Base-by-base conservation (phyloP, 139 green algal species). In the Chlamydomonas eustigma region DNA sequence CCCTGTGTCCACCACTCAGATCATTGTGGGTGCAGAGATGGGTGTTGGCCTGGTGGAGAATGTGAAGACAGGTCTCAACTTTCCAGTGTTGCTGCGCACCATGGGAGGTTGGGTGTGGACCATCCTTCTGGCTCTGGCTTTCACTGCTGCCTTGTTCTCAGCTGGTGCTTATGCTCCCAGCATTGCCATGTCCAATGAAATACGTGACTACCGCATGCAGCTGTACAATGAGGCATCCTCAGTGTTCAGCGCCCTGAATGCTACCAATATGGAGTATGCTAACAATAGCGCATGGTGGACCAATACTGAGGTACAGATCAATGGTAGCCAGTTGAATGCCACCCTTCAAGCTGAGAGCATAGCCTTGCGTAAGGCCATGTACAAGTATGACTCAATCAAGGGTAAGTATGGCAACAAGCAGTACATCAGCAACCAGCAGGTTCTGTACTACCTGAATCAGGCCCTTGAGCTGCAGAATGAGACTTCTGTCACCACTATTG, bases 91-190 rank as follows among this genome's bases (percentile, higher is more conserved):
- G 3, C 37, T 12, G 31, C 78, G 80, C 51, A 80, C 75, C 25
- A 30, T 77, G 4, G 2, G 63, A 3, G 81, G 68, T 1, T 87
- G 81, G 81, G 66, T 87, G 24, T 70, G 77, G n/a, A 82, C 81
- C 33, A 58, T 84, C 18, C 32, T 83, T 18, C 22, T 82, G 2
- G 39, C 75, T 5, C 32, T 67, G 5, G 39, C 44, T 6, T 68
- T 76, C 39, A 69, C 44, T 30, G 71, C 39, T 18, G 44, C 44
- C 28, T 50, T 76, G 4, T 76, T 76, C 39, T 67, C 71, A 32
- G 18, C 50, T 39, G 71, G 71, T 31, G 71, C n/a, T 12, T 76
- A 76, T 31, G 71, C 71, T 18, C 71, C 71, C 3, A 69, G 44
- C 44, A 76, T 76, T 33, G 12, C 30, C 44, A 25, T 39, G 44